Evolutionary conservation across 1,139 yeast genomes (phyloP).

Genomic region (Taphrina flavorubra): DNA sequence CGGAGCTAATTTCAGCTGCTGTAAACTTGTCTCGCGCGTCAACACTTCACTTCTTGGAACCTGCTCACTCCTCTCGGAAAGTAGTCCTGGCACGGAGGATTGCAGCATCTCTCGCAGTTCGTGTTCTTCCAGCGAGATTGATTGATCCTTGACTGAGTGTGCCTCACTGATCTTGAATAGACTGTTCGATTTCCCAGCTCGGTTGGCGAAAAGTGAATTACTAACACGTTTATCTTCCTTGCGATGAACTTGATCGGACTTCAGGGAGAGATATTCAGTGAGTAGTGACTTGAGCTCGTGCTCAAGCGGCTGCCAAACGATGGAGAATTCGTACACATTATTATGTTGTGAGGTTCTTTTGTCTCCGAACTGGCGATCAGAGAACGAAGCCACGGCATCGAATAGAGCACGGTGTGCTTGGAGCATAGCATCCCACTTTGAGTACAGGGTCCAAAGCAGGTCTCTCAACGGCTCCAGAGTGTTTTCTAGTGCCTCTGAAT

Average conservation of each 20-base stretch:
- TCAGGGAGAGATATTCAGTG: constrained; percentile 34
- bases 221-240: constrained; percentile 2
- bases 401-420: constrained; percentile 40
- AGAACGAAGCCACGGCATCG: constrained; percentile 26
- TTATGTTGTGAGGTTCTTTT: constrained; percentile 3
- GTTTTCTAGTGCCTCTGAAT: constrained; percentile 8
- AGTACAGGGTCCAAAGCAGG: constrained; percentile 43
- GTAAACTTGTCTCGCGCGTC: neutral
- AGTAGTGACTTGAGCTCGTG: constrained; percentile 39
- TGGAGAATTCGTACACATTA: constrained; percentile 26
- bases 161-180: constrained; percentile 18
- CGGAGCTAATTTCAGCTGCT: constrained; percentile 14
- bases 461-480: constrained; percentile 36
- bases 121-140: constrained; percentile 9
- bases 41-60: neutral
- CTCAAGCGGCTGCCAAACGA: constrained; percentile 43
- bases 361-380: constrained; percentile 12
- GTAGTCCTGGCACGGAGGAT: constrained; percentile 33
- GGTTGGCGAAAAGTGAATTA: constrained; percentile 13
- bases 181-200: neutral
- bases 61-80: constrained; percentile 23
- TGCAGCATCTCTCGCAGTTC: constrained; percentile 33
- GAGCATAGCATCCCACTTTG: constrained; percentile 42
- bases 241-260: constrained; percentile 1
- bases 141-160: neutral